A percentile compares a stretch with the other conserved stretches of the same genome.
phyloP scores from a whole-genome alignment of 768 basidiomycete species.

The Tylopilus rubrobrunneus region DNA sequence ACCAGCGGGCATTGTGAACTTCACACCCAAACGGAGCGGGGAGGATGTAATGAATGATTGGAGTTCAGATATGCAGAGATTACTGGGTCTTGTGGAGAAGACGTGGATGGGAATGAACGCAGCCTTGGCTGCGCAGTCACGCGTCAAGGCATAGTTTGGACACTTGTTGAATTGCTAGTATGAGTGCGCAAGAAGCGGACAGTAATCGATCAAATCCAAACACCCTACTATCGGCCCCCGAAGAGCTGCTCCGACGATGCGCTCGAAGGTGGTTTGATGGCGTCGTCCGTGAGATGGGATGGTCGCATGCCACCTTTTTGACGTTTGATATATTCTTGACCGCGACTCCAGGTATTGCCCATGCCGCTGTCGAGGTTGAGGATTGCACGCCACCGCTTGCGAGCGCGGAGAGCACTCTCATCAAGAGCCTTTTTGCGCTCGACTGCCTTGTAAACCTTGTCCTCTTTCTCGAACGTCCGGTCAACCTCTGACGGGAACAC shows the following conservation, averaged over 20 bases:
- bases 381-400: constrained; percentile 77
- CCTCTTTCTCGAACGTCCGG: constrained; percentile 57
- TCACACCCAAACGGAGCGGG: constrained; percentile 74
- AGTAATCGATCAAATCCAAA: not conserved
- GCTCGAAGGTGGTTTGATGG: constrained; percentile 12
- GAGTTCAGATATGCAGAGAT: constrained; percentile 93
- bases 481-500: constrained; percentile 62
- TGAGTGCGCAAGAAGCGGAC: constrained; percentile 1
- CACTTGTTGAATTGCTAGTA: constrained; percentile 15
- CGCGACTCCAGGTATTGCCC: constrained; percentile 62
- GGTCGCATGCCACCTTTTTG: constrained; percentile 72
- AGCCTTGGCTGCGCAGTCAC: constrained; percentile 78
- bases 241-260: constrained; percentile 23
- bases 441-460: constrained; percentile 57
- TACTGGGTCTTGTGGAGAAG: constrained; percentile 91
- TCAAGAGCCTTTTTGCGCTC: constrained; percentile 52
- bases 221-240: constrained; percentile 15
- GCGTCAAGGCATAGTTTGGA: constrained; percentile 41
- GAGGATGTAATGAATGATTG: constrained; percentile 98
- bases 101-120: constrained; percentile 98
- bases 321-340: constrained; percentile 64
- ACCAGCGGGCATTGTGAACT: constrained; percentile 84
- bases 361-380: constrained; percentile 40
- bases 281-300: constrained; percentile 55
- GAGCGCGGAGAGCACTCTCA: constrained; percentile 55